Evolutionary conservation across 139 green algal genomes (phyloP).

Genomic region (Desmodesmus armatus): DNA sequence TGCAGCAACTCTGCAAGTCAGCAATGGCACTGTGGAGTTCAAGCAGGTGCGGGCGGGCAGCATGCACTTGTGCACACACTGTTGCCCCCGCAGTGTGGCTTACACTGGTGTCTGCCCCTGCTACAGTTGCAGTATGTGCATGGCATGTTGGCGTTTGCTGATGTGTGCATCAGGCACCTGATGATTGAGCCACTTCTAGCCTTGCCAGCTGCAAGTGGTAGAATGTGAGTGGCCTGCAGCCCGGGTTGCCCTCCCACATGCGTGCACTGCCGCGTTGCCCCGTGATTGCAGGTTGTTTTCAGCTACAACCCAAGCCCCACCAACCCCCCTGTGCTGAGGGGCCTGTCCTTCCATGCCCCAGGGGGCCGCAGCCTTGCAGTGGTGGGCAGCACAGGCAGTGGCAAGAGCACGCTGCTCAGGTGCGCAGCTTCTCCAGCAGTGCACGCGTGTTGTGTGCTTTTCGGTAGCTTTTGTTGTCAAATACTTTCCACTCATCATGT

Average conservation of each 20-base stretch:
- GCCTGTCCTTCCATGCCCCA: slow-evolving; percentile 51
- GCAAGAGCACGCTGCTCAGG: slow-evolving; percentile 90
- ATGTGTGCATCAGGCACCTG: too few relatives aligned
- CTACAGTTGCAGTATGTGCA: neutral
- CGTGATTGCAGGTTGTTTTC: slow-evolving; percentile 58
- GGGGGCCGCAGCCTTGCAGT: slow-evolving; percentile 79
- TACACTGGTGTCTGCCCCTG: neutral
- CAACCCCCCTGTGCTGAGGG: slow-evolving; percentile 53
- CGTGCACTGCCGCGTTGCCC: neutral
- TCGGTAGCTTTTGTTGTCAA: too few relatives aligned
- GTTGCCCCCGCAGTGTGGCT: too few relatives aligned
- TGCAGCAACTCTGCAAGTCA: slow-evolving; percentile 58
- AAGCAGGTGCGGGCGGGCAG: slow-evolving; percentile 59
- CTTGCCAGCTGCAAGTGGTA: too few relatives aligned
- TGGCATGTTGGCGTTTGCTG: too few relatives aligned
- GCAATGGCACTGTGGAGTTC: slow-evolving; percentile 59
- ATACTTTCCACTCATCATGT: too few relatives aligned
- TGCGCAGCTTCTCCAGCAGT: too few relatives aligned
- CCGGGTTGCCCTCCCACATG: too few relatives aligned
- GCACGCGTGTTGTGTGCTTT: neutral
- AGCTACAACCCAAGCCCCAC: slow-evolving; percentile 40
- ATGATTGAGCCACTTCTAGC: too few relatives aligned
- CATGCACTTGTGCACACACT: neutral
- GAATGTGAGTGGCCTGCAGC: neutral
- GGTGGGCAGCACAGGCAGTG: slow-evolving; percentile 85